Evolutionary conservation across 2,329 filamentous ascomycete species (phyloP).

Genomic region (Sarocladium brachiariae): DNA sequence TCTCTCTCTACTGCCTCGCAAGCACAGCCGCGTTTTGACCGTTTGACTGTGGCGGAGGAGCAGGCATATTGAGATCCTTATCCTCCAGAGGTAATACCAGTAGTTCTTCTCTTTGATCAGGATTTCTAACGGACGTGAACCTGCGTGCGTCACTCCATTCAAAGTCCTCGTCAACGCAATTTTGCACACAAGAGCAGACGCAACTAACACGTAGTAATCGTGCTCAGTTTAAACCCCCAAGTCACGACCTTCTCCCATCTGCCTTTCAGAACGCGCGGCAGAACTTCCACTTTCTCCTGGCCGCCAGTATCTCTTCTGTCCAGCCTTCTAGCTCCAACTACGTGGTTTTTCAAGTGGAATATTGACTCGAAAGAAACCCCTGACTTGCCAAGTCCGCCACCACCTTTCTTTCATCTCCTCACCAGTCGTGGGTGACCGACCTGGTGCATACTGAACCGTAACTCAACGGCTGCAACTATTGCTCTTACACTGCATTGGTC

Average conservation of each 20-base stretch:
- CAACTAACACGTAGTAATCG: too few relatives aligned
- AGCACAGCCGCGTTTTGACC: conserved; percentile 6
- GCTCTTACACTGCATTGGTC: conserved; percentile 5
- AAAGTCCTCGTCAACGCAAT: neutral
- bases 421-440: neutral
- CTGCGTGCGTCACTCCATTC: neutral
- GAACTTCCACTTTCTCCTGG: neutral
- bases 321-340: neutral
- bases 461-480: too few relatives aligned
- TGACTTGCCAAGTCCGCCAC: conserved; percentile 6
- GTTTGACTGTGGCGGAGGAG: conserved; percentile 2
- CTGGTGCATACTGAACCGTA: conserved; percentile 1
- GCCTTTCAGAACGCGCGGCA: conserved; percentile 2
- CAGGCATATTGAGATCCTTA: neutral
- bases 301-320: neutral
- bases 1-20: neutral
- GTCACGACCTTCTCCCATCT: too few relatives aligned
- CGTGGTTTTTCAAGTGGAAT: too few relatives aligned
- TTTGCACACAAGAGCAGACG: too few relatives aligned
- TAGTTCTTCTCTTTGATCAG: too few relatives aligned
- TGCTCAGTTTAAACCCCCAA: too few relatives aligned
- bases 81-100: neutral
- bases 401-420: neutral
- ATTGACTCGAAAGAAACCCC: neutral
- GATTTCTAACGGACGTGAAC: neutral